A percentile compares a stretch with the other conserved stretches of the same genome.
phyloP scores from a whole-genome alignment of 2,329 filamentous ascomycete species.

The Aspergillus sergii region DNA sequence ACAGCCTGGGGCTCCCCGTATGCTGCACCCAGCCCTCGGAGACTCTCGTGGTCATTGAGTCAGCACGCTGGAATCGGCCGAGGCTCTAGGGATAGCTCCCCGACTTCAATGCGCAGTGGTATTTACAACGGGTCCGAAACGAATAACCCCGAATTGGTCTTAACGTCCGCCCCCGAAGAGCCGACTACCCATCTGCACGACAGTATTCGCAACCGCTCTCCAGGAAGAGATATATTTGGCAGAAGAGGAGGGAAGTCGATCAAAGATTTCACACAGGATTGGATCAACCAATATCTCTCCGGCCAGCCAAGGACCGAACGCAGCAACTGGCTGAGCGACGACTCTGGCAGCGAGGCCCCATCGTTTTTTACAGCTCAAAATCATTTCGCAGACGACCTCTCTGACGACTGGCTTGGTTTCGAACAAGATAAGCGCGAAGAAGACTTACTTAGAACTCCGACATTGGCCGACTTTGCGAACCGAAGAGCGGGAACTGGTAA shows the following conservation, averaged over 20 bases:
- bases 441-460: conserved; percentile 45
- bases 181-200: conserved; percentile 26
- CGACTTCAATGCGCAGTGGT: conserved; percentile 33
- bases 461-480: conserved; percentile 38
- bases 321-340: conserved; percentile 83
- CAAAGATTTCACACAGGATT: conserved; percentile 73
- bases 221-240: conserved; percentile 26
- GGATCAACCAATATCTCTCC: conserved; percentile 84
- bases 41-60: conserved; percentile 42
- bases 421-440: conserved; percentile 42
- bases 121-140: conserved; percentile 25
- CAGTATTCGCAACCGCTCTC: conserved; percentile 29
- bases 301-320: conserved; percentile 69
- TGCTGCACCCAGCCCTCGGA: conserved; percentile 60
- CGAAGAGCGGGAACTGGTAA: conserved; percentile 23
- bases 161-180: conserved; percentile 30
- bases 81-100: conserved; percentile 38
- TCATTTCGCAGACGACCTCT: conserved; percentile 44
- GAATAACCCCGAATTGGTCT: conserved; percentile 31
- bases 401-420: conserved; percentile 48
- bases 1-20: conserved; percentile 94
- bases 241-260: conserved; percentile 39
- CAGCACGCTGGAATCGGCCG: conserved; percentile 50
- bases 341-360: conserved; percentile 72
- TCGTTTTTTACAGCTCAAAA: conserved; percentile 53